These are phyloP conservation scores for Steccherinum ochraceum DNA, from an alignment of 768 basidiomycete genomes.

Conservation along the genomic window DNA sequence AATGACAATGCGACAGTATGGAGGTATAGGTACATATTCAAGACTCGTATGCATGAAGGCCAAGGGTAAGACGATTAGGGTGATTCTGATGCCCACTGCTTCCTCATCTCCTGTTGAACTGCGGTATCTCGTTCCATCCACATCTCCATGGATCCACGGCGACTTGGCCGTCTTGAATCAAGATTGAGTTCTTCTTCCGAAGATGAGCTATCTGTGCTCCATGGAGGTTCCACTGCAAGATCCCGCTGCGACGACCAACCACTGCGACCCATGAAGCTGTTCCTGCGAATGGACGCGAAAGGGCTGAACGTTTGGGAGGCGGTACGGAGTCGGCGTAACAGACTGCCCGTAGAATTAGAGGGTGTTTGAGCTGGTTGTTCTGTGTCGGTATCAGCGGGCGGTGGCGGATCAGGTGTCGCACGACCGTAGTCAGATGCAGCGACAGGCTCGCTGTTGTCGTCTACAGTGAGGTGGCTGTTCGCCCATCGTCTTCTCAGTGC, in stretches of 20 bases:
- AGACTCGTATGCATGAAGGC: too few species aligned
- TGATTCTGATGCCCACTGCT: too few species aligned
- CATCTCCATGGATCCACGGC: too few species aligned
- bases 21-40: too few species aligned
- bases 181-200: constrained; percentile 21
- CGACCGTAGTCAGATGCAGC: constrained; percentile 9
- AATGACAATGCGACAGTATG: too few species aligned
- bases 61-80: too few species aligned
- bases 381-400: not conserved
- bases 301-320: constrained; percentile 19
- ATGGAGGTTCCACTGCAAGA: constrained; percentile 7
- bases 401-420: constrained; percentile 10
- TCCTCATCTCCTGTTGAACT: too few species aligned
- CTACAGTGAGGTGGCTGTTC: not conserved
- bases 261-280: constrained; percentile 6
- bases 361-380: constrained; percentile 3
- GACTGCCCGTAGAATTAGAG: constrained; percentile 3
- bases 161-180: too few species aligned
- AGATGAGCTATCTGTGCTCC: constrained; percentile 22
- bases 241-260: not conserved
- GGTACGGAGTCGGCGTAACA: constrained; percentile 17
- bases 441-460: constrained; percentile 4
- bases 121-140: too few species aligned
- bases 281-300: constrained; percentile 17
- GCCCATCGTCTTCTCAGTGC: not conserved